Evolutionary conservation across 2,329 filamentous ascomycete species (phyloP).

Genomic region (Coniosporium tulheliwenetii): DNA sequence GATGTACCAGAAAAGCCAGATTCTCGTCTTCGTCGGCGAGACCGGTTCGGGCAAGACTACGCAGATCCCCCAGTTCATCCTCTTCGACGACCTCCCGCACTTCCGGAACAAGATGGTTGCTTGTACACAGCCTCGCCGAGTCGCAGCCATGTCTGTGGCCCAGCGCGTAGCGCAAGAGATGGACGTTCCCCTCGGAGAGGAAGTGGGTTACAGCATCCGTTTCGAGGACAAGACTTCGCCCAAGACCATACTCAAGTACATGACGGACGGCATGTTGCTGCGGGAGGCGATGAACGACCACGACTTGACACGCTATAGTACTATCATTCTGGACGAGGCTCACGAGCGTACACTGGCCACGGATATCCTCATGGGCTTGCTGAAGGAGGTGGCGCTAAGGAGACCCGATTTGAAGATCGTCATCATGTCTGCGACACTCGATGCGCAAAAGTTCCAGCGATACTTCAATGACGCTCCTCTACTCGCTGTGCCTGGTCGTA

Average conservation of each 20-base stretch:
- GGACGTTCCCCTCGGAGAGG: constrained; percentile 81
- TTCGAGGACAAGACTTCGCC: constrained; percentile 89
- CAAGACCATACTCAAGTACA: constrained; percentile 93
- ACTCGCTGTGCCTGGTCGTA: constrained; percentile 85
- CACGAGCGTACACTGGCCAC: constrained; percentile 96
- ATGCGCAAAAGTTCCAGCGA: constrained; percentile 93
- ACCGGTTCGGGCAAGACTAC: constrained; percentile 98
- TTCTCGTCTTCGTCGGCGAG: constrained; percentile 96
- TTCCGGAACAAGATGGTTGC: constrained; percentile 76
- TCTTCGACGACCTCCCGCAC: constrained; percentile 91
- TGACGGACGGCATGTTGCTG: constrained; percentile 98
- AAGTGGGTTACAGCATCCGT: constrained; percentile 97
- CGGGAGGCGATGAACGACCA: constrained; percentile 95
- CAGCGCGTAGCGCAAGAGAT: constrained; percentile 96
- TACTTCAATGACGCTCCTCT: constrained; percentile 94
- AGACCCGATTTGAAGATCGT: constrained; percentile 91
- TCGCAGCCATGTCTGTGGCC: constrained; percentile 96
- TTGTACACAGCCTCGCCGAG: constrained; percentile 93
- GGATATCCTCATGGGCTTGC: constrained; percentile 89
- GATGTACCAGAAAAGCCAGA: constrained; percentile 85
- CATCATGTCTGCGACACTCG: constrained; percentile 95
- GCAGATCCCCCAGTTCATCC: constrained; percentile 95
- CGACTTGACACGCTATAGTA: constrained; percentile 81
- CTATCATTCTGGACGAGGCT: constrained; percentile 95
- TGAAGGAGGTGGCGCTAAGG: constrained; percentile 76